Evolutionary conservation across 495 filamentous ascomycete species (phyloP).

Genomic region (Daldinia loculata): DNA sequence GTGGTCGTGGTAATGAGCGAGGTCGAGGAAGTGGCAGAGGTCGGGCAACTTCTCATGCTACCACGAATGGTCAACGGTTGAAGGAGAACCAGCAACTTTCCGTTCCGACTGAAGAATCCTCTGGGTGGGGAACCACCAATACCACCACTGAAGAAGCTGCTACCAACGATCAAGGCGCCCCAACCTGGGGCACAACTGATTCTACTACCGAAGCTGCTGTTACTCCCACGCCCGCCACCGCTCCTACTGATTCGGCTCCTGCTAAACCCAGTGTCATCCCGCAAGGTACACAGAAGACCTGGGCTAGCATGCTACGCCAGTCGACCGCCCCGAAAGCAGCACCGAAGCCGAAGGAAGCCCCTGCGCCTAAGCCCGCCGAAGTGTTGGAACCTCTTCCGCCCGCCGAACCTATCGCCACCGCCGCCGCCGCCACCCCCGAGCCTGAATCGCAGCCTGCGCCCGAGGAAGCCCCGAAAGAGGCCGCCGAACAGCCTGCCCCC

Average conservation of each 20-base stretch:
- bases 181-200: constrained; percentile 35
- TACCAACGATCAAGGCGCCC: constrained; percentile 38
- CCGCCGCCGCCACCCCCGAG: constrained; percentile 39
- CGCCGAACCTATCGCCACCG: constrained; percentile 34
- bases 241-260: constrained; percentile 35
- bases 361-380: constrained; percentile 52
- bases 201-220: constrained; percentile 33
- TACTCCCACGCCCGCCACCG: constrained; percentile 34
- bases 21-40: constrained; percentile 58
- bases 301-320: constrained; percentile 66
- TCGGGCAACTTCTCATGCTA: constrained; percentile 65
- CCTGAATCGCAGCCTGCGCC: constrained; percentile 48
- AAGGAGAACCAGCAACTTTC: constrained; percentile 61
- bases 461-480: constrained; percentile 45
- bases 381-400: constrained; percentile 52
- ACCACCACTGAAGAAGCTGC: constrained; percentile 48
- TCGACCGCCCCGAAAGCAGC: constrained; percentile 54
- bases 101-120: constrained; percentile 58
- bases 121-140: constrained; percentile 49
- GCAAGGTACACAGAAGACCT: constrained; percentile 58
- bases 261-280: constrained; percentile 48
- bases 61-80: constrained; percentile 58
- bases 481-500: constrained; percentile 42
- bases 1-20: constrained; percentile 56
- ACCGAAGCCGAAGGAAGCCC: constrained; percentile 56